Conservation (phyloP, 176 grass and related monocot species). For the Bolboschoenus planiculmis region DNA sequence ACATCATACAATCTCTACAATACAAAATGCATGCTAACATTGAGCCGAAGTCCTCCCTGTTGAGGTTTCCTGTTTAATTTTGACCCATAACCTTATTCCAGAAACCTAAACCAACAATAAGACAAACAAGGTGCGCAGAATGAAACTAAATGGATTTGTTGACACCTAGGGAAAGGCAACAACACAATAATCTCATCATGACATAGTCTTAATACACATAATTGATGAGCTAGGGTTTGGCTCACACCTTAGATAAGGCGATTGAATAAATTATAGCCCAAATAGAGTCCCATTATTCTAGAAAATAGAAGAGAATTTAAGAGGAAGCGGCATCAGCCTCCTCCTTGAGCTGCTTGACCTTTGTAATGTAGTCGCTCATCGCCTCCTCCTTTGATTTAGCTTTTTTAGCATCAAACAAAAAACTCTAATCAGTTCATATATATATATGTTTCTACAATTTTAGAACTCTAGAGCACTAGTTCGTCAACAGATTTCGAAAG, state of each 20-base stretch:
- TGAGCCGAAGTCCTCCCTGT: neutral
- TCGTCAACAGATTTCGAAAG: neutral
- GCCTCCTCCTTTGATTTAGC: conserved; percentile 70
- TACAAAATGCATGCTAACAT: neutral
- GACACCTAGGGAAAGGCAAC: neutral
- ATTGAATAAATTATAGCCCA: conserved; percentile 14
- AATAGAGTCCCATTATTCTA: neutral
- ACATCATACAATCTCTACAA: neutral
- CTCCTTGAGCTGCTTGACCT: conserved; percentile 74
- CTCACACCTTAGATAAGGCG: neutral
- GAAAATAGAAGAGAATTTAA: neutral
- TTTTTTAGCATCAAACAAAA: neutral
- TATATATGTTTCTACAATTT: neutral
- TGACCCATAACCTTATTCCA: neutral
- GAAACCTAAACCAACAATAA: neutral
- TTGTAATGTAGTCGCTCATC: conserved; percentile 65
- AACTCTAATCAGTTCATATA: neutral
- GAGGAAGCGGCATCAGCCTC: conserved; percentile 41
- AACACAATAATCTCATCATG: neutral
- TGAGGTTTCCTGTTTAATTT: neutral
- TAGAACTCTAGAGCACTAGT: neutral
- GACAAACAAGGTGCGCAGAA: neutral
- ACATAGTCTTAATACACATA: neutral
- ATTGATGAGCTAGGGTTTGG: neutral
- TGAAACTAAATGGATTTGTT: neutral